Evolutionary conservation across 352 stramenopile genomes (phyloP).

Genomic region (Pythium utonaiense): DNA sequence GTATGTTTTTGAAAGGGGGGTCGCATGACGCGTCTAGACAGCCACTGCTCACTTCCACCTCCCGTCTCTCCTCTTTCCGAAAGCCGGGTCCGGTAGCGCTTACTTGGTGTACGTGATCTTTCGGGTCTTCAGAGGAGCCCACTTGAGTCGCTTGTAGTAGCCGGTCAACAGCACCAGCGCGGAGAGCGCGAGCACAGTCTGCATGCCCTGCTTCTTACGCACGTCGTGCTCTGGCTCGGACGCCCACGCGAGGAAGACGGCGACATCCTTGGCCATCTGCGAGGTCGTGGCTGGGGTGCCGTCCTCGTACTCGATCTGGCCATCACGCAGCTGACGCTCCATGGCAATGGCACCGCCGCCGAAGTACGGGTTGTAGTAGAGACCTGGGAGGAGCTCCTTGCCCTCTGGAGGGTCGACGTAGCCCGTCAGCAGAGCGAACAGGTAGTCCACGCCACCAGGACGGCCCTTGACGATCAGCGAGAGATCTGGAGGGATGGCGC

Average conservation of each 20-base stretch:
- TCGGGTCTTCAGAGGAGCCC: conserved; percentile 96
- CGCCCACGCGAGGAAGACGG: conserved; percentile 96
- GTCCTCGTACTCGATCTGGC: conserved; percentile 97
- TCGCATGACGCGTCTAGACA: conserved; percentile 24
- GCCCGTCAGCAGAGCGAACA: conserved; percentile 96
- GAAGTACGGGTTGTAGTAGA: conserved; percentile 99
- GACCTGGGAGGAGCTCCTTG: conserved; percentile 76
- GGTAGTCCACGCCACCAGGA: conserved; percentile 94
- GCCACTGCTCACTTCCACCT: conserved; percentile 23
- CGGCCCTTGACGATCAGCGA: conserved; percentile 97
- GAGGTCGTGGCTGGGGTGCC: conserved; percentile 96
- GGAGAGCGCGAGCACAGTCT: conserved; percentile 91
- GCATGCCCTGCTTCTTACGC: conserved; percentile 97
- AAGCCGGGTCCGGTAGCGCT: conserved; percentile 18
- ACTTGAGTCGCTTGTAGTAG: conserved; percentile 99
- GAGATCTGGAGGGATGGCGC: conserved; percentile 96
- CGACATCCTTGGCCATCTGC: conserved; percentile 98
- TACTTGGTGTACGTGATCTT: conserved; percentile 98
- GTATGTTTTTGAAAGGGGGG: conserved; percentile 13
- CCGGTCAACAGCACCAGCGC: conserved; percentile 91
- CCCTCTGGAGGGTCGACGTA: conserved; percentile 95
- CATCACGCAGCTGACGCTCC: conserved; percentile 96
- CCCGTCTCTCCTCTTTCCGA: conserved; percentile 11
- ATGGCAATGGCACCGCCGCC: conserved; percentile 97
- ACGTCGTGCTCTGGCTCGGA: conserved; percentile 97